A percentile compares a stretch with the other conserved stretches of the same genome.
phyloP scores from a whole-genome alignment of 176 grass and related monocot species.

The Carex scoparia region DNA sequence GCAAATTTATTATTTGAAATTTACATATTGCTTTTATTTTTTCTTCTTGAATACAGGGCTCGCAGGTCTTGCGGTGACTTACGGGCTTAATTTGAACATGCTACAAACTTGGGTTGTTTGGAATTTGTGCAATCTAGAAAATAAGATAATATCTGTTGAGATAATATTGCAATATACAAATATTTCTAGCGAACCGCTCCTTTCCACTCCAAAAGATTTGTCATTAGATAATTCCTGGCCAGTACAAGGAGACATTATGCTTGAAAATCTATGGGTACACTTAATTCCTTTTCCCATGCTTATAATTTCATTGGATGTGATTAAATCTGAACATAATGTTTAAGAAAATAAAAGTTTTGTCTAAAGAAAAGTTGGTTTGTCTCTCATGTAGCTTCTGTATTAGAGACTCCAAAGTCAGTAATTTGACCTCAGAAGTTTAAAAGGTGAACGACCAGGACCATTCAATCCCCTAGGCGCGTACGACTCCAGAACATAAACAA shows the following conservation, averaged over 20 bases:
- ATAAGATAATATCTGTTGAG: slow-evolving; percentile 87
- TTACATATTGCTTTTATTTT: not conserved
- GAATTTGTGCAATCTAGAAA: slow-evolving; percentile 70
- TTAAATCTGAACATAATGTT: not conserved
- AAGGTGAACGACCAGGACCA: not conserved
- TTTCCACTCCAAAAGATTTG: slow-evolving; percentile 35
- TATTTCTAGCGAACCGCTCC: slow-evolving; percentile 68
- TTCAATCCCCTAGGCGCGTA: not conserved
- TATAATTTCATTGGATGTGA: not conserved
- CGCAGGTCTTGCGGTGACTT: slow-evolving; percentile 82
- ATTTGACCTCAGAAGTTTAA: too few relatives aligned
- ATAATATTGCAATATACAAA: slow-evolving; percentile 75
- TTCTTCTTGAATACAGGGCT: slow-evolving; percentile 31
- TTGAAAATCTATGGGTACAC: slow-evolving; percentile 18
- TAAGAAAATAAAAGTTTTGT: not conserved
- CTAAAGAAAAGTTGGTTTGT: not conserved
- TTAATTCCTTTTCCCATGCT: not conserved
- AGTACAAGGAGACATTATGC: slow-evolving; percentile 19
- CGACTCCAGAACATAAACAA: not conserved
- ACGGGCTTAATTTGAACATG: slow-evolving; percentile 83
- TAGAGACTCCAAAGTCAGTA: too few relatives aligned
- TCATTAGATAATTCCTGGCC: slow-evolving; percentile 11
- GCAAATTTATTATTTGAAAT: not conserved
- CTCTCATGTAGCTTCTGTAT: too few relatives aligned
- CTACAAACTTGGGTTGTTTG: slow-evolving; percentile 69